phyloP scores from a whole-genome alignment of 2,329 filamentous ascomycete species.

The Neonectria ditissima region DNA sequence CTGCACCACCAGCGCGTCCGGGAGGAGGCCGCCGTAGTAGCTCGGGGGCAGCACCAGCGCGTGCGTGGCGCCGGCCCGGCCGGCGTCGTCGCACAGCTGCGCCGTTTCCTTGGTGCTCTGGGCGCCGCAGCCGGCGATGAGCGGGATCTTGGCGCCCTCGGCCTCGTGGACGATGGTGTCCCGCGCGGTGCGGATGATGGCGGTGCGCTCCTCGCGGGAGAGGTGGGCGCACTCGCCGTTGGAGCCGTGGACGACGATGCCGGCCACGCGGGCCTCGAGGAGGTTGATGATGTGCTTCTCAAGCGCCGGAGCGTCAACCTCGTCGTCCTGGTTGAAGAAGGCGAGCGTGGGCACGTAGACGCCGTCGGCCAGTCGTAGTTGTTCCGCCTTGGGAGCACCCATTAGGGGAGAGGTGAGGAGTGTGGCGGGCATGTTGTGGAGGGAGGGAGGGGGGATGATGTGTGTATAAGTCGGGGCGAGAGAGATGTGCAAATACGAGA shows the following conservation, averaged over 20 bases:
- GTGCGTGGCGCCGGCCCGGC: conserved; percentile 78
- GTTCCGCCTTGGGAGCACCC: conserved; percentile 43
- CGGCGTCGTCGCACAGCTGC: conserved; percentile 76
- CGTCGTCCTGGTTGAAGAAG: conserved; percentile 52
- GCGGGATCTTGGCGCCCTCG: conserved; percentile 37
- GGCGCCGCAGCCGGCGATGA: conserved; percentile 82
- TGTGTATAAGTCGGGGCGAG: conserved; percentile 24
- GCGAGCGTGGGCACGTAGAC: conserved; percentile 54
- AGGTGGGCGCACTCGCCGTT: conserved; percentile 89
- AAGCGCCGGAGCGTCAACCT: conserved; percentile 48
- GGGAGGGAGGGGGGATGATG: conserved; percentile 5
- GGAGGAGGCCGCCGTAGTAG: conserved; percentile 80
- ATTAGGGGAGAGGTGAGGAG: conserved; percentile 39
- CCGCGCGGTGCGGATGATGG: conserved; percentile 71
- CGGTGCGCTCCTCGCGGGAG: conserved; percentile 75
- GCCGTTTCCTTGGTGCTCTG: conserved; percentile 82
- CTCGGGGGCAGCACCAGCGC: conserved; percentile 81
- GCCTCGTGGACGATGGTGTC: conserved; percentile 44
- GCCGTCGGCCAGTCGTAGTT: conserved; percentile 45
- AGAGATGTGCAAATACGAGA: conserved; percentile 15
- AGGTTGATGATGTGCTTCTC: conserved; percentile 51
- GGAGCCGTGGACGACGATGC: conserved; percentile 83
- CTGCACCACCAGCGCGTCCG: conserved; percentile 58
- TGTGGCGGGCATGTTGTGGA: conserved; percentile 41
- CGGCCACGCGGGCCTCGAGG: conserved; percentile 77